Evolutionary conservation across 768 basidiomycete species (phyloP), one percentile per base, ranked within the genome.

Genomic region (Termitomyces titanicus): DNA sequence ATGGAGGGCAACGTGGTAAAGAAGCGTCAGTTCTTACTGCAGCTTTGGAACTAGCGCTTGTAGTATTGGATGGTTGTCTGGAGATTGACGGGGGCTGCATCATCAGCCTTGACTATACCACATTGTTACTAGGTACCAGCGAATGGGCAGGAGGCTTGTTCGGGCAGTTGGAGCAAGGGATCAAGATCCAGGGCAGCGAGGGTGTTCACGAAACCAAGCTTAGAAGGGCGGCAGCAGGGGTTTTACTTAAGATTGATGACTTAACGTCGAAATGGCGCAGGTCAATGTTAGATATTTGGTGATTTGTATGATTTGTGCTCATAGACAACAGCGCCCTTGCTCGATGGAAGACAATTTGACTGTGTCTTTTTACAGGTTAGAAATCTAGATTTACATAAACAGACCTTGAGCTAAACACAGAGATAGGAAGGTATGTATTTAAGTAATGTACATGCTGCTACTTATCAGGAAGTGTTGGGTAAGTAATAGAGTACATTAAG

Each of bases 141-240:
- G 92, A 95, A 66, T 97, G 94, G 95, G 90, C 88, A 2, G 74
- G 76, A 10, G 76, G 74, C 45, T 74, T 94, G 3, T 88, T 95
- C 64, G 68, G 74, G 10, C 69, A 64, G 50, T 67, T 94, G 53
- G 88, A 92, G 54, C 78, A 79, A 60, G 89, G 94, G 1, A 64
- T 80, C 38, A 80, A 71, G 47, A 70, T 86, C 22, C 71, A 79
- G 57, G 84, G 87, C 2, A 80, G 82, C 3, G 88, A 90, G 43
- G 89, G 92, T n/a, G 63, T 77, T 47, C 76, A 85, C 58, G 84
- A 86, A 64, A 66, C 78, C 1, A 81, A 81, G 59, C 65, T 93
- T 31, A 80, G 79, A 51, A 81, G 85, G 51, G 85, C 84, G 0
- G 84, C 87, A 2, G 92, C 92, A 1, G 92, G 91, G 0, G 87